Evolutionary conservation across 352 stramenopile genomes (phyloP).

Genomic region (Elongisporangium senticosum): DNA sequence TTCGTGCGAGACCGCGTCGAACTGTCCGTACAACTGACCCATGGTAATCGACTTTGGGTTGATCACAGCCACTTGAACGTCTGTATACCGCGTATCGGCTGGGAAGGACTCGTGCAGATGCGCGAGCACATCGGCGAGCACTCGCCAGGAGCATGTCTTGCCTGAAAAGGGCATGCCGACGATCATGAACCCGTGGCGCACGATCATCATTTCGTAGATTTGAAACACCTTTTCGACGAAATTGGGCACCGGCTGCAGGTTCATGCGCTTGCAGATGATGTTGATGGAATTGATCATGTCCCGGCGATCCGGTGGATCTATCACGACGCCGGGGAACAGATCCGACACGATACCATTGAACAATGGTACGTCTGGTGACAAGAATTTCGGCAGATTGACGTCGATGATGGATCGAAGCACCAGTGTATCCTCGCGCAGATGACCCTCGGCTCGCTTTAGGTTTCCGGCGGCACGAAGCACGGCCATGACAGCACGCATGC

Average conservation of each 20-base stretch:
- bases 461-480: conserved; percentile 92
- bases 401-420: conserved; percentile 92
- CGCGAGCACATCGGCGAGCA: conserved; percentile 86
- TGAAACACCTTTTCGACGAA: conserved; percentile 94
- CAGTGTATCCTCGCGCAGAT: conserved; percentile 84
- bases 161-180: conserved; percentile 93
- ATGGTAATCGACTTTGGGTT: conserved; percentile 94
- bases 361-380: conserved; percentile 90
- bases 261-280: conserved; percentile 69
- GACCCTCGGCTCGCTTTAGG: conserved; percentile 76
- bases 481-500: conserved; percentile 93
- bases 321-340: conserved; percentile 87
- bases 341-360: conserved; percentile 94
- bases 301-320: conserved; percentile 84
- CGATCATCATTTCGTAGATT: conserved; percentile 97
- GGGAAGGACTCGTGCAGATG: conserved; percentile 65
- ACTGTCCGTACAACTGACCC: conserved; percentile 92
- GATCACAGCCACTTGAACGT: conserved; percentile 79
- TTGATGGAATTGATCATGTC: conserved; percentile 86
- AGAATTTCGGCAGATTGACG: conserved; percentile 93
- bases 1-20: conserved; percentile 93
- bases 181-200: conserved; percentile 95
- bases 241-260: conserved; percentile 82
- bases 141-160: conserved; percentile 89
- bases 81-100: conserved; percentile 63